Conservation (phyloP, 2,329 filamentous ascomycete species). For the Hypoxylon sp. region DNA sequence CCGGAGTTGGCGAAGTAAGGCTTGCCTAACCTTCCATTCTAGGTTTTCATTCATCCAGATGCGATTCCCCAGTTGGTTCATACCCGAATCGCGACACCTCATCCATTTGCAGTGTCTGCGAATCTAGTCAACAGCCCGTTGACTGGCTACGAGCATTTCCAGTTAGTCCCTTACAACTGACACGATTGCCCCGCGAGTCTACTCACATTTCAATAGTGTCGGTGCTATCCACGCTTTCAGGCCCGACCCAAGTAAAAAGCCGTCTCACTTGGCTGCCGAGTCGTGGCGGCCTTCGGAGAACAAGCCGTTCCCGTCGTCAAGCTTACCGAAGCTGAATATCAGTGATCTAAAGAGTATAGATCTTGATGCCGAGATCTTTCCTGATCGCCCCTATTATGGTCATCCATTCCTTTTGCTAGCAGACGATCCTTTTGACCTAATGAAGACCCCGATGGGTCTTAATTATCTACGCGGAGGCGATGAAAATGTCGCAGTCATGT, state of each 20-base stretch:
- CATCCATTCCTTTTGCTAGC: conserved; percentile 67
- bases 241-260: conserved; percentile 57
- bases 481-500: conserved; percentile 43
- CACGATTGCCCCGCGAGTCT: neutral
- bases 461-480: conserved; percentile 48
- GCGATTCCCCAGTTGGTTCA: conserved; percentile 66
- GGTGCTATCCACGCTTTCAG: conserved; percentile 66
- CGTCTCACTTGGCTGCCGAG: conserved; percentile 46
- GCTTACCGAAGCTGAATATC: conserved; percentile 41
- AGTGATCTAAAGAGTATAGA: conserved; percentile 27
- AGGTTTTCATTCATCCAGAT: conserved; percentile 51
- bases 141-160: conserved; percentile 66
- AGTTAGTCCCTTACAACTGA: conserved; percentile 40
- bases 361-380: conserved; percentile 46
- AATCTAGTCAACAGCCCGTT: conserved; percentile 69
- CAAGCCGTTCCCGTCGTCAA: conserved; percentile 34
- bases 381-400: conserved; percentile 53
- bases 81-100: conserved; percentile 63
- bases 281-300: conserved; percentile 57
- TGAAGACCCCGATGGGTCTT: conserved; percentile 62
- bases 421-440: conserved; percentile 50
- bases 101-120: conserved; percentile 64
- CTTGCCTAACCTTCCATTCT: conserved; percentile 13
- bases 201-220: conserved; percentile 41
- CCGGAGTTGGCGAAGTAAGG: neutral